Conservation (phyloP, 2,329 filamentous ascomycete species). For the Lithohypha guttulata region DNA sequence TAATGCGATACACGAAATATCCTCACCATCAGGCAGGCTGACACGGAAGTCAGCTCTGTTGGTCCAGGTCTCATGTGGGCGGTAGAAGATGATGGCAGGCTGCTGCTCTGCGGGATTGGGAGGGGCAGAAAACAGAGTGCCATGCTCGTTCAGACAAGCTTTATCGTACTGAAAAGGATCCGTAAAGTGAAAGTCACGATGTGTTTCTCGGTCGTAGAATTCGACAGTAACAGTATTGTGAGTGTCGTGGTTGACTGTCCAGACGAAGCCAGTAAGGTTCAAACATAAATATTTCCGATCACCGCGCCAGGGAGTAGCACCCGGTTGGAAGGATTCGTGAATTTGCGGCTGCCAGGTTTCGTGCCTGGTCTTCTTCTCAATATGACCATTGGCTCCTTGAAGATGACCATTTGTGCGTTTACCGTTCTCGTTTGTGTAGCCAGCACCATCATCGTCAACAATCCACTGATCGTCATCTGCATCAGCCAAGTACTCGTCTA, state of each 20-base stretch:
- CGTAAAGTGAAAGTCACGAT: conserved; percentile 94
- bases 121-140: conserved; percentile 13
- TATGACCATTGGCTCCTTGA: conserved; percentile 32
- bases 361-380: conserved; percentile 36
- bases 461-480: conserved; percentile 69
- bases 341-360: conserved; percentile 51
- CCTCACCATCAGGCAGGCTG: conserved; percentile 74
- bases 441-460: conserved; percentile 87
- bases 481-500: conserved; percentile 70
- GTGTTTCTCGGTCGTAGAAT: conserved; percentile 88
- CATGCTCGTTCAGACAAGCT: conserved; percentile 62
- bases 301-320: conserved; percentile 90
- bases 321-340: conserved; percentile 82
- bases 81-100: conserved; percentile 82
- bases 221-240: conserved; percentile 92
- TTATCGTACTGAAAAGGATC: conserved; percentile 95
- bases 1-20: conserved; percentile 75
- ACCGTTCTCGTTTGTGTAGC: conserved; percentile 60
- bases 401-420: conserved; percentile 49
- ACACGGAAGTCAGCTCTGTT: conserved; percentile 82
- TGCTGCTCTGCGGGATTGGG: conserved; percentile 44
- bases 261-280: conserved; percentile 87
- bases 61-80: conserved; percentile 95
- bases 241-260: conserved; percentile 91
- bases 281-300: conserved; percentile 88